Base-by-base conservation (phyloP, 2,329 filamentous ascomycete species). In the Nothopassalora personata region DNA sequence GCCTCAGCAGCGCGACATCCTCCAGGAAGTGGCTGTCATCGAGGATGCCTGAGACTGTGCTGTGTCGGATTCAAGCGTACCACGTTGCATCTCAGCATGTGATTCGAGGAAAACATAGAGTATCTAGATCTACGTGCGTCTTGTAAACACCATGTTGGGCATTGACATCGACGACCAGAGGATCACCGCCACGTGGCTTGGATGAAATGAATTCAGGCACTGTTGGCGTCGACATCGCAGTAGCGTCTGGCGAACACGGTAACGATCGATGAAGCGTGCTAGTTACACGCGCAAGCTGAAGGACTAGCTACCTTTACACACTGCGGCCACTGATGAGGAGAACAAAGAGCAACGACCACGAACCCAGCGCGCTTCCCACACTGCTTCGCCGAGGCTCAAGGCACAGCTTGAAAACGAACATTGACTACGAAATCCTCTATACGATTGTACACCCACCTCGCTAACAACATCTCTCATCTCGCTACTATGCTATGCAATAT, bases 111-210 rank as follows among this genome's bases (percentile, higher is more conserved):
- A 13, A 5, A 6, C 13, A n/a, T 18, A 6, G 13, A n/a, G 13
- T n/a, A 43, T 43, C 39, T 43, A 43, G 11, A 43, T 43, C 39
- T 18, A n/a, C 18, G 18, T 15, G 5, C 46, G 46, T 28, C 46
- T 49, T 49, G 23, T 23, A 23, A 23, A 23, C 23, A 23, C n/a
- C 72, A 69, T 84, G 87, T 66, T 84, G 83, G 72, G 65, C 79
- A 68, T 87, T 84, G 64, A 83, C 79, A 68, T 86, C 79, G 11
- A 81, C 76, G 34, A 76, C 67, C 9, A 79, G 47, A 2, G 81
- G 77, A 65, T 86, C 75, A 56, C 83, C 83, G 36, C 83, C 83
- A 61, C 79, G 78, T 19, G 83, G 81, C 55, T 74, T 67, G 27
- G 73, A 64, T 19, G 72, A 64, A 60, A 79, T 67, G 63, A 69